Conservation (phyloP, 208 protist species). For the Acanthamoeba castellanii region DNA sequence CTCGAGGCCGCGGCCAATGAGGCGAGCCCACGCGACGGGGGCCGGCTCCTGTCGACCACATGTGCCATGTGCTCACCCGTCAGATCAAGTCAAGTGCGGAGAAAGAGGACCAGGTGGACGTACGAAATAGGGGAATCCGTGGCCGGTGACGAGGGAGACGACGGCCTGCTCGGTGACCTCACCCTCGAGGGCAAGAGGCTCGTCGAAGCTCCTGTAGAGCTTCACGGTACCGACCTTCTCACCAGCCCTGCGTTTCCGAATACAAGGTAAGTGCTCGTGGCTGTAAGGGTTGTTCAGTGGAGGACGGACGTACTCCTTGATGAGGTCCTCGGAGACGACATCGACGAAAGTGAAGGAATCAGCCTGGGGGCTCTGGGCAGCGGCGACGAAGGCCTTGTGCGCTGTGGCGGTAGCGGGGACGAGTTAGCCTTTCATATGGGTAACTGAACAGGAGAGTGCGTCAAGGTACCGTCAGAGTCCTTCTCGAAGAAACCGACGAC, state of each 20-base stretch:
- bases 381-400: constrained; percentile 67
- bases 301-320: constrained; percentile 6
- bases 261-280: not conserved
- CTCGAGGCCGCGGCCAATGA: not conserved
- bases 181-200: constrained; percentile 36
- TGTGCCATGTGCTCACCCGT: not conserved
- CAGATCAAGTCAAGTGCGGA: not conserved
- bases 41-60: constrained; percentile 1
- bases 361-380: not conserved
- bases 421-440: no score
- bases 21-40: not conserved
- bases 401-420: not conserved
- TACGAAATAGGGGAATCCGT: constrained; percentile 70
- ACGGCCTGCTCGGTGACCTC: constrained; percentile 9
- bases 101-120: not conserved
- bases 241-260: constrained; percentile 10
- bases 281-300: not conserved
- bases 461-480: constrained; percentile 4
- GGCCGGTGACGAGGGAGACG: not conserved
- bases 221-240: constrained; percentile 44
- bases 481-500: constrained; percentile 74
- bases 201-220: constrained; percentile 67
- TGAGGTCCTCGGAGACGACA: constrained; percentile 15
- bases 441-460: not conserved
- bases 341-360: constrained; percentile 44